Evolutionary conservation across 192 early-diverging fungal genomes (phyloP).

Genomic region (Jimgerdemannia flammicorona): DNA sequence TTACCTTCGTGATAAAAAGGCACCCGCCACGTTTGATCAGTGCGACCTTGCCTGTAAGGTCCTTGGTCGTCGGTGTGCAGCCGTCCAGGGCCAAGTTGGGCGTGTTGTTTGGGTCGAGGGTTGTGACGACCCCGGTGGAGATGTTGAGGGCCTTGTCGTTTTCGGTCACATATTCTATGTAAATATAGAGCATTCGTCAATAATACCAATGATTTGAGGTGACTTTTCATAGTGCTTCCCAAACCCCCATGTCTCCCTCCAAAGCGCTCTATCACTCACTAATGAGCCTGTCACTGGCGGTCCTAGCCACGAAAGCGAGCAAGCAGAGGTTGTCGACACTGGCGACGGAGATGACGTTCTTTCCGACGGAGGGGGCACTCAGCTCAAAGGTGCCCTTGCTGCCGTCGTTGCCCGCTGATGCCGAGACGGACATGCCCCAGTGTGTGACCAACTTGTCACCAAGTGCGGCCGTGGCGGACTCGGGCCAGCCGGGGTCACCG

Average conservation of each 20-base stretch:
- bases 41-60: conserved; percentile 35
- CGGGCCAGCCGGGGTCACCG: conserved; percentile 53
- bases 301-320: conserved; percentile 12
- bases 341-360: conserved; percentile 55
- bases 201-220: too few relatives aligned
- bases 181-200: not conserved
- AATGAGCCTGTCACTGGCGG: conserved; percentile 26
- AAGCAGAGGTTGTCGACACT: conserved; percentile 45
- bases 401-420: conserved; percentile 79
- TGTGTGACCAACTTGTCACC: conserved; percentile 35
- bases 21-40: conserved; percentile 45
- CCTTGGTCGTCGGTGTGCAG: conserved; percentile 23
- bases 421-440: conserved; percentile 54
- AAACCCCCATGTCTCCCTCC: not conserved
- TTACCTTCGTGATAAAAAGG: conserved; percentile 37
- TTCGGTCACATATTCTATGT: conserved; percentile 19
- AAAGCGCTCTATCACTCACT: not conserved
- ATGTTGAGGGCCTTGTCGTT: conserved; percentile 15
- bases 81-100: conserved; percentile 42
- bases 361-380: conserved; percentile 43
- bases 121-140: conserved; percentile 24
- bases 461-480: conserved; percentile 43
- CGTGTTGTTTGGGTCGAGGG: conserved; percentile 28
- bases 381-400: conserved; percentile 49
- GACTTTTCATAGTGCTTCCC: too few relatives aligned